phyloP scores from a whole-genome alignment of 305 asterid species.

The Andrographis paniculata region DNA sequence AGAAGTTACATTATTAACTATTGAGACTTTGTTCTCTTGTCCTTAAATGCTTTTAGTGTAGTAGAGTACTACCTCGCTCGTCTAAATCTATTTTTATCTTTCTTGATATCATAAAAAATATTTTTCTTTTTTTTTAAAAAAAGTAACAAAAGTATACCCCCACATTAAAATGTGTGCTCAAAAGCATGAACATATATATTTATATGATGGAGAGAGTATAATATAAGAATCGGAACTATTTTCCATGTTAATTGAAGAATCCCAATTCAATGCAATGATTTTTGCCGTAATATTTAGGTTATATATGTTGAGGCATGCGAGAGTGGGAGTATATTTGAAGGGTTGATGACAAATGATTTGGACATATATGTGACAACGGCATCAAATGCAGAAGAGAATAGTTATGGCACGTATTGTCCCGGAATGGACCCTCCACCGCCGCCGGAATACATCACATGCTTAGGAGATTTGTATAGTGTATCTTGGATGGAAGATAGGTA shows the following conservation, averaged over 20 bases:
- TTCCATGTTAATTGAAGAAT: too few relatives aligned
- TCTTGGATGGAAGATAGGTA: constrained; percentile 99
- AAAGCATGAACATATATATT: too few relatives aligned
- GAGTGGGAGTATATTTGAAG: constrained; percentile 82
- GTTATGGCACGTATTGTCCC: constrained; percentile 87
- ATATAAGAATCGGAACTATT: too few relatives aligned
- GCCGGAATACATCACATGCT: constrained; percentile 56
- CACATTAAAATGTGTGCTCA: too few relatives aligned
- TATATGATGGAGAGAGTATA: too few relatives aligned
- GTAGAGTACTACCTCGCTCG: too few relatives aligned
- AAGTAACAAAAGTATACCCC: too few relatives aligned
- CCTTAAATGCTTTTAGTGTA: too few relatives aligned
- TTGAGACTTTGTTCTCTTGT: neutral
- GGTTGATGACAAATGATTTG: constrained; percentile 65
- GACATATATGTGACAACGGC: constrained; percentile 80
- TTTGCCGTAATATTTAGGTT: constrained; percentile 30
- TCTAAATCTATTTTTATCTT: too few relatives aligned
- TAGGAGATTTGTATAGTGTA: constrained; percentile 88
- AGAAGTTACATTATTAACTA: too few relatives aligned
- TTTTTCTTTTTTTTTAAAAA: too few relatives aligned
- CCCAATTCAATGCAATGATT: neutral
- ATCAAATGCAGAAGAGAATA: constrained; percentile 74
- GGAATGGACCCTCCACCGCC: constrained; percentile 67
- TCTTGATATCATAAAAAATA: too few relatives aligned
- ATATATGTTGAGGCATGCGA: constrained; percentile 85